These are phyloP conservation scores for Porpolomopsis calyptriformis DNA, from an alignment of 768 basidiomycete species.

Conservation along the genomic window DNA sequence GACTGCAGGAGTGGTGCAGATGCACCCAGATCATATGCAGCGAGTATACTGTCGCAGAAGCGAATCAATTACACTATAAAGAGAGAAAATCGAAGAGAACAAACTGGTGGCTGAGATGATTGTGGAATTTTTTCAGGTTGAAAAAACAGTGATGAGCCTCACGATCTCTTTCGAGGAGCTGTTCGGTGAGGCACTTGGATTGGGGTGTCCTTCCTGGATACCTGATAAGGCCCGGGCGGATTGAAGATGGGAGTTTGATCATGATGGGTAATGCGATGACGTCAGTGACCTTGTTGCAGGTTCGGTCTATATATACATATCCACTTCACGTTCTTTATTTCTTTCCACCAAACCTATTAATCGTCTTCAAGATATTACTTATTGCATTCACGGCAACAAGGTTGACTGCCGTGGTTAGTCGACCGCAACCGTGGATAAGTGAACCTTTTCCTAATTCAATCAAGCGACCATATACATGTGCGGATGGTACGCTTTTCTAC, in stretches of 20 bases:
- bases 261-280: background rate
- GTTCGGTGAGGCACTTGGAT: slow-evolving; percentile 32
- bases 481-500: too few species aligned
- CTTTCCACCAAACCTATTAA: too few species aligned
- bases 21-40: slow-evolving; percentile 48
- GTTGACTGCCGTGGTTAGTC: too few species aligned
- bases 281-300: too few species aligned
- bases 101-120: slow-evolving; percentile 53
- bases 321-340: too few species aligned
- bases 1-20: slow-evolving; percentile 33
- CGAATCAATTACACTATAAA: background rate
- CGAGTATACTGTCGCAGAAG: slow-evolving; percentile 31
- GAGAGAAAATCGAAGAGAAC: slow-evolving; percentile 11
- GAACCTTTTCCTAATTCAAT: too few species aligned
- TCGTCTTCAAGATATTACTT: too few species aligned
- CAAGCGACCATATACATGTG: too few species aligned
- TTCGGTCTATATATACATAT: too few species aligned
- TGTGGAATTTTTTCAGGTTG: slow-evolving; percentile 35
- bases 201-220: slow-evolving; percentile 35
- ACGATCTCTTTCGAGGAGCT: slow-evolving; percentile 38
- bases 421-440: too few species aligned
- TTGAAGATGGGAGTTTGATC: background rate
- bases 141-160: slow-evolving; percentile 43
- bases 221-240: slow-evolving; percentile 29
- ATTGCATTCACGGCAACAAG: too few species aligned